Base-by-base conservation (phyloP, 2,329 filamentous ascomycete genomes). In the Pseudohalonectria lignicola region DNA sequence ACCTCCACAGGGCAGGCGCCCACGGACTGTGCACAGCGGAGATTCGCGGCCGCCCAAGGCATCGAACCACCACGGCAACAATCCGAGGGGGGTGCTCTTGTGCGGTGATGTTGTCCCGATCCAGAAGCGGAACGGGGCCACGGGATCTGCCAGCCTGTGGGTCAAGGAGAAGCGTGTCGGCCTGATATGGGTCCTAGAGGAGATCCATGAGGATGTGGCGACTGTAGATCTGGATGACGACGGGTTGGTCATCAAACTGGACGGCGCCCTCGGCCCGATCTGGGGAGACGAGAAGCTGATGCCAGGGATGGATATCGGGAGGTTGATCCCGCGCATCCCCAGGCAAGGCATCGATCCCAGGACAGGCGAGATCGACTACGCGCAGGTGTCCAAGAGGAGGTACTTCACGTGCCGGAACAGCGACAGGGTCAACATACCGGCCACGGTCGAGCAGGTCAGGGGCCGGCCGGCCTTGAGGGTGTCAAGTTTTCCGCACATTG, bases 91-190 rank as follows among this genome's bases (percentile, higher is more conserved):
- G 3, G 92, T 98, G 19, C 61, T 98, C 37, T 71, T 98, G 1
- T 98, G 92, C 49, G 92, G 92, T 31, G 92, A 98, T 56, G 90
- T 98, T n/a, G 86, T 98, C 15, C 92, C 92, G 0, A 98, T 98
- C 42, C 84, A 88, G 56, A 98, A 96, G 61, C 78, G 92, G 43
- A 94, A 98, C 51, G 92, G 92, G 4, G 76, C 82, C 10, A 90
- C 82, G 4, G 92, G 92, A 2, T 88, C 92, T 41, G 92, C 92
- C 28, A 96, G 88, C 59, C 65, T 98, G 29, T 98, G 92, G 92
- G 92, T 98, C 4, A 98, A 98, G 64, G 92, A 98, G 59, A 98
- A 98, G 60, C 76, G 82, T 35, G 79, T 86, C 37, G 88, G 90
- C 9, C 63, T 98, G 42, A 96, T 98, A 43, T 98, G 92, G 92